phyloP scores from a whole-genome alignment of 2,329 filamentous ascomycete species.

The Colletotrichum spinosum region DNA sequence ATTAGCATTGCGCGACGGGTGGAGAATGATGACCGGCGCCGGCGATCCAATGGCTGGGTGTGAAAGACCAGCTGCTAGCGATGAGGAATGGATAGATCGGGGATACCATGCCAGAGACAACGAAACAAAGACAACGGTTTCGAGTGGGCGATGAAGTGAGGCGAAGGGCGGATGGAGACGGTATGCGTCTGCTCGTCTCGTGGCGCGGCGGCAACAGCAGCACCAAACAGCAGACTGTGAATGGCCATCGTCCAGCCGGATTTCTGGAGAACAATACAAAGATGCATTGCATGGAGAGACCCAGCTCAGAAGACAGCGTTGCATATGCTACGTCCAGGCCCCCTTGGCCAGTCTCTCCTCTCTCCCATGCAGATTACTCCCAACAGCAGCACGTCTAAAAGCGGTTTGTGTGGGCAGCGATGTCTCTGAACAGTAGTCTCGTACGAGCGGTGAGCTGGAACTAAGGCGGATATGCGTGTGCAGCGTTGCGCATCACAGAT shows the following conservation, averaged over 20 bases:
- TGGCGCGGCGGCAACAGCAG: too few species aligned
- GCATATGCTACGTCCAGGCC: constrained; percentile 29
- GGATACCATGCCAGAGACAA: constrained; percentile 32
- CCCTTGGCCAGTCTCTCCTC: constrained; percentile 13
- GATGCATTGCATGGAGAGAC: constrained; percentile 31
- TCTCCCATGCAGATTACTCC: constrained; percentile 28
- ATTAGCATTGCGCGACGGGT: constrained; percentile 26
- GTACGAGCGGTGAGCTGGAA: constrained; percentile 36
- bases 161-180: constrained; percentile 14
- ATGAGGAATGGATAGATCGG: constrained; percentile 32
- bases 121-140: constrained; percentile 34
- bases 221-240: too few species aligned
- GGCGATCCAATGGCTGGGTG: constrained; percentile 20
- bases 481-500: constrained; percentile 37
- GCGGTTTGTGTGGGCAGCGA: constrained; percentile 24
- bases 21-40: constrained; percentile 31
- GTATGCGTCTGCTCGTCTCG: background rate
- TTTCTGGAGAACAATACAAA: constrained; percentile 12
- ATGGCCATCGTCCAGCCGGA: constrained; percentile 14
- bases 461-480: constrained; percentile 38
- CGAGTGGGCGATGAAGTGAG: constrained; percentile 27
- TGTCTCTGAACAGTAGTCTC: background rate
- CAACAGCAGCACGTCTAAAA: constrained; percentile 22
- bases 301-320: constrained; percentile 31
- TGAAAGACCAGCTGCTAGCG: constrained; percentile 13